Evolutionary conservation across 108 stramenopile species (phyloP).

Genomic region (Cyclotella sp.): DNA sequence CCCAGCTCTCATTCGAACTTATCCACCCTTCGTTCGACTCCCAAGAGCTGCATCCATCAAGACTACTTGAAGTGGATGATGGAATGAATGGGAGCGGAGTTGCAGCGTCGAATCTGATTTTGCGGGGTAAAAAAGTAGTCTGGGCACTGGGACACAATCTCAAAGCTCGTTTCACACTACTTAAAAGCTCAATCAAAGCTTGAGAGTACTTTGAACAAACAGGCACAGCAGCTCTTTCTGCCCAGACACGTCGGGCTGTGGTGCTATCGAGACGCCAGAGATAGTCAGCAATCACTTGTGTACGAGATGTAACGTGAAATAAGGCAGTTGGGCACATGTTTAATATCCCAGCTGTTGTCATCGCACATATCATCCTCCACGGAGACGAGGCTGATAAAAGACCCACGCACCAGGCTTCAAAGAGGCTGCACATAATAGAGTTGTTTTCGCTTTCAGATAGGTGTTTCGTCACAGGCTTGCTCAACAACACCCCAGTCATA

Average conservation of each 20-base stretch:
- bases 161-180: slow-evolving; percentile 55
- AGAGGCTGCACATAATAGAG: slow-evolving; percentile 55
- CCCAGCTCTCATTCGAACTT: slow-evolving; percentile 67
- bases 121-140: slow-evolving; percentile 29
- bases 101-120: slow-evolving; percentile 66
- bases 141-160: slow-evolving; percentile 9
- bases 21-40: slow-evolving; percentile 77
- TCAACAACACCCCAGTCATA: slow-evolving; percentile 74
- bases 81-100: slow-evolving; percentile 51
- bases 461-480: slow-evolving; percentile 40
- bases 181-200: slow-evolving; percentile 78
- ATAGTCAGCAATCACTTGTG: slow-evolving; percentile 58
- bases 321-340: slow-evolving; percentile 63
- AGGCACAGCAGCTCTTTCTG: slow-evolving; percentile 84
- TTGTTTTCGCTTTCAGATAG: slow-evolving; percentile 50
- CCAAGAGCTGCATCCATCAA: slow-evolving; percentile 46
- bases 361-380: slow-evolving; percentile 84
- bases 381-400: slow-evolving; percentile 81
- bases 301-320: slow-evolving; percentile 37
- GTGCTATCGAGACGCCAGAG: slow-evolving; percentile 68
- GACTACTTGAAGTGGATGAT: slow-evolving; percentile 12
- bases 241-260: slow-evolving; percentile 76
- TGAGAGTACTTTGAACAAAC: slow-evolving; percentile 86
- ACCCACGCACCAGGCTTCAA: slow-evolving; percentile 86
- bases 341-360: slow-evolving; percentile 75